phyloP scores from a whole-genome alignment of 345 rosid species.

The Eucalyptus pauciflora region DNA sequence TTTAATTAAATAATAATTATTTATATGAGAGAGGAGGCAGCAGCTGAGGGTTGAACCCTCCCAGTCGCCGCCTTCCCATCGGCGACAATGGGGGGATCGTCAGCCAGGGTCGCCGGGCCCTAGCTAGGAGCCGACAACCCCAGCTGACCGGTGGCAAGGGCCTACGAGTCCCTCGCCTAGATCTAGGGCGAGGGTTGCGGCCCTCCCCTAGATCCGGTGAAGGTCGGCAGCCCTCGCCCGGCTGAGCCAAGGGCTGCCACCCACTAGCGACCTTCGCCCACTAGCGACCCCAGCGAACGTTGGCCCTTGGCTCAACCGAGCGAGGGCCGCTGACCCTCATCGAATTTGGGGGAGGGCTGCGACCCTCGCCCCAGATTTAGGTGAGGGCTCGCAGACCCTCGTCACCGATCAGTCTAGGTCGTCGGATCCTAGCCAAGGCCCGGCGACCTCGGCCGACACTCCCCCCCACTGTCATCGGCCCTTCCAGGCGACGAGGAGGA shows the following conservation, averaged over 20 bases:
- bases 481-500: rapidly evolving
- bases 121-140: rapidly evolving
- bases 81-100: no score
- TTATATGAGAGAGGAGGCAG: no score
- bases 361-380: rapidly evolving
- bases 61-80: rapidly evolving
- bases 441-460: rapidly evolving
- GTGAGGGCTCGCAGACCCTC: no score
- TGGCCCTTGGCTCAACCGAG: rapidly evolving
- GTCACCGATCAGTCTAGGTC: rapidly evolving
- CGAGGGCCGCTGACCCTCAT: rapidly evolving
- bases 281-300: no score
- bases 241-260: no score
- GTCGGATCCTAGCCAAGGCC: rapidly evolving
- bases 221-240: no score
- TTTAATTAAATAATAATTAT: no score
- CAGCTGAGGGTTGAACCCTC: no score
- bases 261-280: no score
- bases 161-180: rapidly evolving
- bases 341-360: no score
- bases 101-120: rapidly evolving
- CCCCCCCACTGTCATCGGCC: rapidly evolving
- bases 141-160: rapidly evolving
- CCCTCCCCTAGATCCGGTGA: no score
- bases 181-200: rapidly evolving